Evolutionary conservation across 2,329 filamentous ascomycete species (phyloP).

Genomic region (Penicillium sp.): DNA sequence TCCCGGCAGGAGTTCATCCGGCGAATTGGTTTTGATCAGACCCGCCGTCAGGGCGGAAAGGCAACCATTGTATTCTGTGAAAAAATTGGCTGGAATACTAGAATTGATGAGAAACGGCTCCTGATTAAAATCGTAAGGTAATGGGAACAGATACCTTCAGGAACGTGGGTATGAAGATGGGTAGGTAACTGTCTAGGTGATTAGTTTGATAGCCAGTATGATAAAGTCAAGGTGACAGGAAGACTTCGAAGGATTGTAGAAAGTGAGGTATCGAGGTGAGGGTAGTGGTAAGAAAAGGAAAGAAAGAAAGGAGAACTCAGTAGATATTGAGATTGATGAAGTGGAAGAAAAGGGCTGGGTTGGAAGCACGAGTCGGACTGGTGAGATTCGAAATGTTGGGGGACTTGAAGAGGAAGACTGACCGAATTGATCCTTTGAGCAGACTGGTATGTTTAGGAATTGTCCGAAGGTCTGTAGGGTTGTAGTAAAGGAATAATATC

Average conservation of each 20-base stretch:
- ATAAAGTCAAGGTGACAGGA: not conserved
- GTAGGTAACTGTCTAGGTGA: not conserved
- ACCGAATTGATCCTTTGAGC: not conserved
- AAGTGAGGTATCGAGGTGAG: not conserved
- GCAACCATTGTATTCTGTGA: not conserved
- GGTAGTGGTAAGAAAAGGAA: not conserved
- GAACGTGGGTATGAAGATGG: not conserved
- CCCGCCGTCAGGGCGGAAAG: not conserved
- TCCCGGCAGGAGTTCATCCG: constrained; percentile 1
- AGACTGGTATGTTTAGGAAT: not conserved
- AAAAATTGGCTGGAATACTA: not conserved
- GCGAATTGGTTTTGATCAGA: not conserved
- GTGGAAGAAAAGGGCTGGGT: not conserved
- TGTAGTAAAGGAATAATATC: not conserved
- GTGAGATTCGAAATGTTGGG: not conserved
- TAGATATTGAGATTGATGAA: not conserved
- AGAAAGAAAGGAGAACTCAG: not conserved
- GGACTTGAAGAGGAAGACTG: not conserved
- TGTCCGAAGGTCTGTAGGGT: not conserved
- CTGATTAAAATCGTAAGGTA: not conserved
- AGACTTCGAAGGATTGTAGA: not conserved
- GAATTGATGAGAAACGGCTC: not conserved
- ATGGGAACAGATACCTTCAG: not conserved
- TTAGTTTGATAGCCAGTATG: not conserved
- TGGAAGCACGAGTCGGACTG: not conserved